Base-by-base conservation (phyloP, 2,329 filamentous ascomycete genomes). In the Beauveria sp. region DNA sequence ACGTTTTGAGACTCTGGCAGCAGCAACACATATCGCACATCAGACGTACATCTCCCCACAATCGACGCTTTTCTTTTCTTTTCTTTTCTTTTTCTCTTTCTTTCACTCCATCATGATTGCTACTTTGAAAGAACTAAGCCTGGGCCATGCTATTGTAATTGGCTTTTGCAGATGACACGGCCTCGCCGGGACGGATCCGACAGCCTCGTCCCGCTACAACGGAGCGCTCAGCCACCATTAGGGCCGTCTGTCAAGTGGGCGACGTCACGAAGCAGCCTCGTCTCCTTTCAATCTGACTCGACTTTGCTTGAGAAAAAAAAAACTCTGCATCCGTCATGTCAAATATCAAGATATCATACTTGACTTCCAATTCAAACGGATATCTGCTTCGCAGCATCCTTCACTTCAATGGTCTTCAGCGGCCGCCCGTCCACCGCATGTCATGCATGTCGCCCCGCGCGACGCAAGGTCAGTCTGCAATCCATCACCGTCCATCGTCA, bases 341-440 rank as follows among this genome's bases (percentile, higher is more conserved):
- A n/a, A 30, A 3, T 20, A 5, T 30, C 16, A 20, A n/a, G 18
- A 3, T 5, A 9, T 1, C 3, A 6, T 37, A 37, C 18, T 10
- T 43, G 18, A 43, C 16, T 43, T 3, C 18, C 7, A 43, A 43
- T 10, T 43, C 18, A 37, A 37, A 37, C 34, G 34, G 2, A 16
- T 37, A 14, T 2, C 34, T 47, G 47, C 8, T 12, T 5, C 6
- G 4, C 2, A 30, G 7, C 47, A 52, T n/a, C 48, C 30, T 8
- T 12, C 24, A 24, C 34, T 26, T 54, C 53, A 22, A 67, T 70
- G 67, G 68, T 75, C 10, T 70, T 70, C 40, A 68, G 67, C 30
- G 69, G 69, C 37, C 66, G 64, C 16, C 69, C 68, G 7, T 70
- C 69, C 28, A 68, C 67, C 2, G 69, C 69, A 3, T 70, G 69